Evolutionary conservation across 768 basidiomycete genomes (phyloP).

Genomic region (Neoboletus brunneissimus): DNA sequence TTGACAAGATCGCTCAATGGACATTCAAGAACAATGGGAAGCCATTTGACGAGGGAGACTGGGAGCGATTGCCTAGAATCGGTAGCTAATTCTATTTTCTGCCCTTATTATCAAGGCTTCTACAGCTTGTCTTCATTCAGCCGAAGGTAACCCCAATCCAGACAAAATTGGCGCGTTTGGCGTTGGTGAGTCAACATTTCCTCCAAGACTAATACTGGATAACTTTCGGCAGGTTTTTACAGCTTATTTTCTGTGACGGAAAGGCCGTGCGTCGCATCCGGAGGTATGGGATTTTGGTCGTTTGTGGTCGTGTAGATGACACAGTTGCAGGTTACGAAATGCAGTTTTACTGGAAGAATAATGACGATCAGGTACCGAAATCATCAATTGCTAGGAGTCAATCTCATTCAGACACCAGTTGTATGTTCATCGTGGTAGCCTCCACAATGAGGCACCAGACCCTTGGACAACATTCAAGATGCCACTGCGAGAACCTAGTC

Average conservation of each 20-base stretch:
- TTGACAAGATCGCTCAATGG: constrained; percentile 68
- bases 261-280: background rate
- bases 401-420: background rate
- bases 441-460: too few relatives aligned
- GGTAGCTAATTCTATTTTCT: constrained; percentile 39
- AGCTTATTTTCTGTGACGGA: constrained; percentile 69
- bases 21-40: constrained; percentile 47
- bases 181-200: constrained; percentile 48
- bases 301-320: background rate
- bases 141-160: constrained; percentile 92
- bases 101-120: background rate
- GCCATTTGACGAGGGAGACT: constrained; percentile 69
- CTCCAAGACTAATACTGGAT: background rate
- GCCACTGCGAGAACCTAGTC: constrained; percentile 52
- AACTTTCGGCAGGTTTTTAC: constrained; percentile 49
- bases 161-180: constrained; percentile 96
- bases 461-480: too few relatives aligned
- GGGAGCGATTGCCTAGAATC: constrained; percentile 88
- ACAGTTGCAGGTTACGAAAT: background rate
- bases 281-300: background rate
- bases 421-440: constrained; percentile 10
- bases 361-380: background rate
- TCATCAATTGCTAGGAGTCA: too few relatives aligned
- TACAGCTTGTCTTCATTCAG: constrained; percentile 35
- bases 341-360: background rate